Evolutionary conservation across 257 asterid species (phyloP).

Genomic region (Penstemon davidsonii): DNA sequence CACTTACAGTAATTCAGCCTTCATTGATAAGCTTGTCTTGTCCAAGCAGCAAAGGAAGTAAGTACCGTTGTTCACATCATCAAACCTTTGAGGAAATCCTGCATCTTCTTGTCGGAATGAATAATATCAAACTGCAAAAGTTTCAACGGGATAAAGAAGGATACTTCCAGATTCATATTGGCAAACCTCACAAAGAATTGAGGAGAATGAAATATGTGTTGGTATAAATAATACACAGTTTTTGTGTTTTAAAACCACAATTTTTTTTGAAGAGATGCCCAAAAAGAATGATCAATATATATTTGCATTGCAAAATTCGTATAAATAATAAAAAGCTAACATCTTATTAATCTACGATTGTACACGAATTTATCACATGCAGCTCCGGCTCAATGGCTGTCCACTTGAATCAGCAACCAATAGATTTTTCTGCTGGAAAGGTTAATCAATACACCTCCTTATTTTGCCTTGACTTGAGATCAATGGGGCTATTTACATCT

Average conservation of each 20-base stretch:
- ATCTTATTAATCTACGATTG: constrained; percentile 20
- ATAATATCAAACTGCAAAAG: neutral
- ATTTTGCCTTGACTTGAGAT: constrained; percentile 8
- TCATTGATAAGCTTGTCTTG: neutral
- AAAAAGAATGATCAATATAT: neutral
- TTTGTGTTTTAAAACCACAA: too few relatives aligned
- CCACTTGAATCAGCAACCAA: constrained; percentile 20
- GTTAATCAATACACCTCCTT: neutral
- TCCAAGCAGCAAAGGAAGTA: neutral
- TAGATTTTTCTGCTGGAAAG: constrained; percentile 13
- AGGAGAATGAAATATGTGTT: too few relatives aligned
- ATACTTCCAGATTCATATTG: neutral
- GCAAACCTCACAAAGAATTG: neutral
- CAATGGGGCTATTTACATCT: constrained; percentile 3
- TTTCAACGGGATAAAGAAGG: neutral
- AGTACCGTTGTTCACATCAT: neutral
- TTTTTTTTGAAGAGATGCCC: neutral
- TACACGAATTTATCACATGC: constrained; percentile 10
- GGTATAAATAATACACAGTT: too few relatives aligned
- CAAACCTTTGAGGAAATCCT: constrained; percentile 1
- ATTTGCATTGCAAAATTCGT: constrained; percentile 20
- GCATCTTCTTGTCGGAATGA: neutral
- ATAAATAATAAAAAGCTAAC: constrained; percentile 24
- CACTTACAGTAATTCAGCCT: neutral
- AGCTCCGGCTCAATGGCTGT: constrained; percentile 7